phyloP scores from a whole-genome alignment of 2,329 filamentous ascomycete genomes.

The Colletotrichum destructivum region DNA sequence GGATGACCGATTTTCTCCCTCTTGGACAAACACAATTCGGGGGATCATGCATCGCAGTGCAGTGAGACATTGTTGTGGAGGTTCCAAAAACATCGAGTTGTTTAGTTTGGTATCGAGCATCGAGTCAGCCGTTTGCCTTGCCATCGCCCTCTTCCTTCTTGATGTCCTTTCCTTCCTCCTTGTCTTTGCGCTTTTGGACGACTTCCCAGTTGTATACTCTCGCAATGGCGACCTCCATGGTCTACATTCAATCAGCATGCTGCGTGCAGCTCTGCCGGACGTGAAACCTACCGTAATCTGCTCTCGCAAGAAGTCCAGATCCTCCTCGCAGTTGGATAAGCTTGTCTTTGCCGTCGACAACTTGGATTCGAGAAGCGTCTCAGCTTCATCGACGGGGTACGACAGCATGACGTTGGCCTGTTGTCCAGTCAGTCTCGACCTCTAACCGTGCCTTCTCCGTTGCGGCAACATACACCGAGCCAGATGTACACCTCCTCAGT shows the following conservation, averaged over 20 bases:
- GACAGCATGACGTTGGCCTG: slow-evolving; percentile 97
- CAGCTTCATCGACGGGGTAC: slow-evolving; percentile 91
- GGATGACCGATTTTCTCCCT: background rate
- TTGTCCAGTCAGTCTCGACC: slow-evolving; percentile 45
- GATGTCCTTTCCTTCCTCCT: slow-evolving; percentile 71
- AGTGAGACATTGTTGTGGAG: background rate
- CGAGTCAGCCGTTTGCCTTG: slow-evolving; percentile 50
- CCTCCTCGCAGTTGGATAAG: slow-evolving; percentile 92
- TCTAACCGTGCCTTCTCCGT: background rate
- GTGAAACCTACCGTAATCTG: slow-evolving; percentile 86
- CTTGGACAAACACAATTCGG: background rate
- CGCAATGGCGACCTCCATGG: slow-evolving; percentile 95
- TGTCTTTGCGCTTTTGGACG: slow-evolving; percentile 93
- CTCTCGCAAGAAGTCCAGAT: slow-evolving; percentile 93
- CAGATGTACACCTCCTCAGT: slow-evolving; percentile 96
- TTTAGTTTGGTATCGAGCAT: slow-evolving; percentile 39
- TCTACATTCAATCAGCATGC: slow-evolving; percentile 66
- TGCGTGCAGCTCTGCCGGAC: background rate
- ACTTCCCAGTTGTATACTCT: slow-evolving; percentile 99
- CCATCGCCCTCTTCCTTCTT: slow-evolving; percentile 57
- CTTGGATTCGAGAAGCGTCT: slow-evolving; percentile 83
- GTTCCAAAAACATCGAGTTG: slow-evolving; percentile 14
- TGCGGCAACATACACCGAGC: slow-evolving; percentile 80
- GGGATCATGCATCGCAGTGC: background rate
- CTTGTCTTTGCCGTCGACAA: slow-evolving; percentile 84